Base-by-base conservation (phyloP, 257 asterid genomes). In the Voacanga thouarsii region DNA sequence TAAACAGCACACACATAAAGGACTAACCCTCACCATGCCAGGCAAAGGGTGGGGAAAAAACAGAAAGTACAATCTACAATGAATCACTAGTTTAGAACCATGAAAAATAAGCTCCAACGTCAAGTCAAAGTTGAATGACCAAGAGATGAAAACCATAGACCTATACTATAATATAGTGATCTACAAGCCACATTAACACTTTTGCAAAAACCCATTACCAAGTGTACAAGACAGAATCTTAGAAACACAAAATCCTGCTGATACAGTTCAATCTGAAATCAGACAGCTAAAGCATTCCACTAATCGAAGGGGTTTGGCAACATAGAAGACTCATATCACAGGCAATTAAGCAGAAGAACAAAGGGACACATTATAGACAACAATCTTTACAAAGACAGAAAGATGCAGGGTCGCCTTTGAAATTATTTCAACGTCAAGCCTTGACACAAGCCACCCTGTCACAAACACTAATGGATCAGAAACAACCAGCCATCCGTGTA, bases 111-210 rank as follows among this genome's bases (percentile, higher is more conserved):
- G 1, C 33, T n/a, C 65, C 65, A n/a, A n/a, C n/a, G 1, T 43
- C 65, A 59, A 59, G 5, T 59, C 33, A 59, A 23, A 59, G 65
- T 37, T 66, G 72, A 66, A 66, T 30, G 49, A 39, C 72, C 72
- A 66, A 39, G 50, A 7, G 6, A 5, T 33, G 2, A 39, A 66
- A 39, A 5, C 12, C 1, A 64, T n/a, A 3, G 33, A 39, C 0
- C 37, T 33, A 33, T 33, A 33, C 23, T 12, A 64, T 28, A 64
- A 64, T 43, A 11, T 26, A 33, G 26, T 4, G 2, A 66, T 66
- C 47, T 16, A 65, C 24, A 1, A 65, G 71, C n/a, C 7, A 65
- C 71, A 5, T 16, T 30, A 65, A 0, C n/a, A 65, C 24, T 65
- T 65, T 6, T 14, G 3, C 16, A 12, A 66, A 21, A 43, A 66